Percentiles rank a stretch among this genome's conserved stretches.
Conservation (phyloP, 2,329 filamentous ascomycete genomes). For the Penicillium rolfsii region DNA sequence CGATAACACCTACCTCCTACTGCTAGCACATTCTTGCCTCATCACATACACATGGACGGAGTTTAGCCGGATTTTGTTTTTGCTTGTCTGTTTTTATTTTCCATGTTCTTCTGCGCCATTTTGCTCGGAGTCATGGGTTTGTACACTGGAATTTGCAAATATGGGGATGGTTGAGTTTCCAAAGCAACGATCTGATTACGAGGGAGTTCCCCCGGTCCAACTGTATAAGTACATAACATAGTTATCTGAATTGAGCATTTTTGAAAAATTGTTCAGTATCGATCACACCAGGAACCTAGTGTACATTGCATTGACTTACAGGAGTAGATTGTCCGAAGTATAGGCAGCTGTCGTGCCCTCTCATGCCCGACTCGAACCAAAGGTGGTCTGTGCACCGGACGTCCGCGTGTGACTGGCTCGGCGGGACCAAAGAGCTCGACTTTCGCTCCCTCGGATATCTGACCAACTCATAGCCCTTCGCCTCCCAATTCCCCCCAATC, state of each 20-base stretch:
- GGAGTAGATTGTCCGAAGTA: neutral
- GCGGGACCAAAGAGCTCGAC: slow-evolving; percentile 12
- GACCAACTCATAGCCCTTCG: slow-evolving; percentile 2
- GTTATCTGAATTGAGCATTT: neutral
- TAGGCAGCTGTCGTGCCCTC: neutral
- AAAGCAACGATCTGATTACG: neutral
- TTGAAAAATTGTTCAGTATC: neutral
- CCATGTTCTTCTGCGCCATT: slow-evolving; percentile 4
- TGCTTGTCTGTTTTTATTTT: slow-evolving; percentile 1
- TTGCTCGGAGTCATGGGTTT: slow-evolving; percentile 12
- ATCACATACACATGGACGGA: neutral
- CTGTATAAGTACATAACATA: slow-evolving; percentile 25
- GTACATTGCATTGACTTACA: too few relatives aligned
- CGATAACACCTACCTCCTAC: neutral
- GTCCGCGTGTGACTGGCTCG: slow-evolving; percentile 24
- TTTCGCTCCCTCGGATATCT: slow-evolving; percentile 12
- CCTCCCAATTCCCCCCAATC: slow-evolving; percentile 5
- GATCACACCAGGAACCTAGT: too few relatives aligned
- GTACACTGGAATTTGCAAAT: slow-evolving; percentile 16
- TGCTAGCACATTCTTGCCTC: neutral
- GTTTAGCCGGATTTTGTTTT: neutral
- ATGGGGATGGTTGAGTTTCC: neutral
- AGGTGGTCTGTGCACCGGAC: slow-evolving; percentile 20
- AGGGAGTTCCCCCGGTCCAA: neutral
- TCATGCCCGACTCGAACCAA: neutral